Percentiles rank a stretch among this genome's conserved stretches.
phyloP scores from a whole-genome alignment of 208 protist genomes.

The Trypanosoma scelopori region DNA sequence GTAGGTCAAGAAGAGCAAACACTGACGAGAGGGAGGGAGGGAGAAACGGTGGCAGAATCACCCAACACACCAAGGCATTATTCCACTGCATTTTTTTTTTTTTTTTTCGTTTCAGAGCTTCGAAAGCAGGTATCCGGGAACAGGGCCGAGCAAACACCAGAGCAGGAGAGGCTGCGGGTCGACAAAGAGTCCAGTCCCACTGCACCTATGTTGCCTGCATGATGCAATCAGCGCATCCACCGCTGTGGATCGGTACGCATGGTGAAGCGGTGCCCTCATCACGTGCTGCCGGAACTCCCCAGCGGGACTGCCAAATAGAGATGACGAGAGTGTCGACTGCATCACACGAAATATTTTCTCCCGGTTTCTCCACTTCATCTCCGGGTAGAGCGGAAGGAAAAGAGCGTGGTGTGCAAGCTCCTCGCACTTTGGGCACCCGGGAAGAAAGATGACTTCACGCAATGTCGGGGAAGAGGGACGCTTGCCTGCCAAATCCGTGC shows the following conservation, averaged over 20 bases:
- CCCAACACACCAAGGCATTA: background rate
- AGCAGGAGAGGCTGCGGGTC: conserved; percentile 19
- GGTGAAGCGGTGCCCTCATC: background rate
- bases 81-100: background rate
- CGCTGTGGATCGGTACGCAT: conserved; percentile 25
- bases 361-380: conserved; percentile 18
- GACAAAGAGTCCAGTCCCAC: background rate
- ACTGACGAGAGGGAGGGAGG: background rate
- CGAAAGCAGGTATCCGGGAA: conserved; percentile 21
- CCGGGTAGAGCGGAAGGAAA: conserved; percentile 38
- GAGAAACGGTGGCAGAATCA: background rate
- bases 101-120: conserved; percentile 17
- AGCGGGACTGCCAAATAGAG: conserved; percentile 22
- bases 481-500: background rate
- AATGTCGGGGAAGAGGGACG: background rate
- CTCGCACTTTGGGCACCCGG: conserved; percentile 33
- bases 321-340: conserved; percentile 9
- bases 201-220: background rate
- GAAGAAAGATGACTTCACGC: conserved; percentile 37
- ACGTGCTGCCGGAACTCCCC: conserved; percentile 21
- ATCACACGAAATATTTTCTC: conserved; percentile 16
- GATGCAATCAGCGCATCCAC: conserved; percentile 16
- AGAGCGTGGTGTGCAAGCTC: conserved; percentile 33
- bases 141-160: conserved; percentile 18
- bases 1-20: no score